Evolutionary conservation across 306 rosid species (phyloP).

Genomic region (Casuarina glauca): DNA sequence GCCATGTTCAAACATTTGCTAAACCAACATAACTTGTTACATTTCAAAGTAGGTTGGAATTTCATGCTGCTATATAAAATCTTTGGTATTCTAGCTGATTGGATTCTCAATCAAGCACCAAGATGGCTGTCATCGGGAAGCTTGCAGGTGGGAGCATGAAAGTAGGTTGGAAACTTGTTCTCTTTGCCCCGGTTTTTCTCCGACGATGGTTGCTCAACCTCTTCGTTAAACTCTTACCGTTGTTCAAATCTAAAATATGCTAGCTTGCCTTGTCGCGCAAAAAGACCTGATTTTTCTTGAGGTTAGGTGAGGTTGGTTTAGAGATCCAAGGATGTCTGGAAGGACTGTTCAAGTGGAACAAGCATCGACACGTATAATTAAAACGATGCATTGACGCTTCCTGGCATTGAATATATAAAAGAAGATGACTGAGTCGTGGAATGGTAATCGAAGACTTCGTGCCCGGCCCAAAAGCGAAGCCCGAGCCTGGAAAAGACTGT

Average conservation of each 20-base stretch:
- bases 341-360: not conserved
- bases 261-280: not conserved
- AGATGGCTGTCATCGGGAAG: conserved; percentile 5
- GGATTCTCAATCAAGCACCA: not conserved
- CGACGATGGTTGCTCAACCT: conserved; percentile 24
- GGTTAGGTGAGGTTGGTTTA: conserved; percentile 30
- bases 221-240: not conserved
- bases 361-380: no score
- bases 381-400: not conserved
- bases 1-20: no score
- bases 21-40: not conserved
- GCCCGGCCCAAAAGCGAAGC: no score
- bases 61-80: not conserved
- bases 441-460: no score
- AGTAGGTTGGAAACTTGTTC: conserved; percentile 21
- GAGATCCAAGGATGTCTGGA: not conserved
- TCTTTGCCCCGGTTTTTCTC: not conserved
- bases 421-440: no score
- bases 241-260: not conserved
- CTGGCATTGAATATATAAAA: no score
- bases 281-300: not conserved
- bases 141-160: not conserved
- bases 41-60: conserved; percentile 17
- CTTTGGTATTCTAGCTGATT: no score
- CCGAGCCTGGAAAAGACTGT: no score